phyloP scores from a whole-genome alignment of 2,329 filamentous ascomycete species.

The Neoarthrinium moseri region DNA sequence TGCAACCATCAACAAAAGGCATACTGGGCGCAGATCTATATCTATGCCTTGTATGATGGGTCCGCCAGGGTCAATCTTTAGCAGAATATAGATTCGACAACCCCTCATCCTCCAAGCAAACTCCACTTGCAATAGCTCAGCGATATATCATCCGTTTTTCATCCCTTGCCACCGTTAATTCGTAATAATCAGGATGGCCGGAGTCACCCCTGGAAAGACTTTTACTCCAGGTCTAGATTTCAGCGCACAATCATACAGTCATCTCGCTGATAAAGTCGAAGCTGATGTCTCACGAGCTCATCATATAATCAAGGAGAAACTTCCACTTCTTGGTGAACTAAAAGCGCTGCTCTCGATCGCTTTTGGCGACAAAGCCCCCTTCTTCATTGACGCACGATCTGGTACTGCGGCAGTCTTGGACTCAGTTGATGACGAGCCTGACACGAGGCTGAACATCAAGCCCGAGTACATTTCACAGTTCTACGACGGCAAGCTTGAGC shows the following conservation, averaged over 20 bases:
- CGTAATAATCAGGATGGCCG: constrained; percentile 15
- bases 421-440: constrained; percentile 17
- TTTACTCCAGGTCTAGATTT: constrained; percentile 19
- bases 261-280: constrained; percentile 14
- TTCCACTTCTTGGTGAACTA: constrained; percentile 19
- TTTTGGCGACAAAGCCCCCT: constrained; percentile 16
- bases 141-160: too few relatives aligned
- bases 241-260: constrained; percentile 16
- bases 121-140: too few relatives aligned
- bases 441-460: constrained; percentile 21
- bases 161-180: too few relatives aligned
- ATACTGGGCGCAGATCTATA: too few relatives aligned
- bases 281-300: constrained; percentile 13
- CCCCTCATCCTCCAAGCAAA: too few relatives aligned
- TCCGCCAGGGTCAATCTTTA: too few relatives aligned
- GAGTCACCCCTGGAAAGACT: constrained; percentile 18
- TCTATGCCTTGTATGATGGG: too few relatives aligned
- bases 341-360: constrained; percentile 18
- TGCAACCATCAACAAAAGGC: too few relatives aligned
- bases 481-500: constrained; percentile 21
- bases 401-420: constrained; percentile 18
- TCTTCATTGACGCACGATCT: constrained; percentile 23
- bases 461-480: constrained; percentile 23
- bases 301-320: constrained; percentile 20
- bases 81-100: too few relatives aligned